Evolutionary conservation across 495 filamentous ascomycete genomes (phyloP).

Genomic region (Acidiella bohemica): DNA sequence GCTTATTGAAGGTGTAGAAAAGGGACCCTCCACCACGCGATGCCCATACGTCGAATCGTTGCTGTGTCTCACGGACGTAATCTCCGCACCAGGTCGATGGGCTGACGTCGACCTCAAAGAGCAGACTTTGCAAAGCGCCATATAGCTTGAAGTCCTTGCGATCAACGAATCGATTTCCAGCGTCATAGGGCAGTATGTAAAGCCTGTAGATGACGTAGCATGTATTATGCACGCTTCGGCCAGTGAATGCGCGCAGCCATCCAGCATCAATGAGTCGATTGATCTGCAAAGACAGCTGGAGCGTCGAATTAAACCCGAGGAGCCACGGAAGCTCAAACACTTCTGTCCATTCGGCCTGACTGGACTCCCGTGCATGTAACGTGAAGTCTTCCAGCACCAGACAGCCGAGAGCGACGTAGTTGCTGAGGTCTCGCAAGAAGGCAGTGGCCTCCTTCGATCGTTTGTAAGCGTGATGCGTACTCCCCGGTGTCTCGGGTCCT

Average conservation of each 20-base stretch:
- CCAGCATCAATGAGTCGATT: constrained; percentile 5
- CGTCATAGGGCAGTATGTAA: constrained; percentile 18
- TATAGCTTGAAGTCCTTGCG: constrained; percentile 5
- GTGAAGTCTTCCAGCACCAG: background rate
- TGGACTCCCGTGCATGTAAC: too few species aligned
- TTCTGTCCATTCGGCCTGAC: too few species aligned
- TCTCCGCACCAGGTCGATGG: constrained; percentile 11
- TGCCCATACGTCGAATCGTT: constrained; percentile 26
- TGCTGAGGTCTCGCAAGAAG: constrained; percentile 1
- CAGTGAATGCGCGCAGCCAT: constrained; percentile 9
- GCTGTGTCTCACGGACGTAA: background rate
- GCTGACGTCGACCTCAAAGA: constrained; percentile 11
- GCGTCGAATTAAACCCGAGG: background rate
- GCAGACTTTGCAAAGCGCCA: constrained; percentile 4
- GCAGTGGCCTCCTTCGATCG: background rate
- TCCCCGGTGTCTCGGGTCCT: too few species aligned
- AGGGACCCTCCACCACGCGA: constrained; percentile 45
- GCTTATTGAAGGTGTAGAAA: constrained; percentile 74
- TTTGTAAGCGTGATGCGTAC: too few species aligned
- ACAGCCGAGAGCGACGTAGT: constrained; percentile 6
- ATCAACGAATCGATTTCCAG: constrained; percentile 15
- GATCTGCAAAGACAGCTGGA: background rate
- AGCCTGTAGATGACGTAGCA: constrained; percentile 8
- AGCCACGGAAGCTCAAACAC: constrained; percentile 1
- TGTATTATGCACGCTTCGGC: constrained; percentile 1